phyloP scores from a whole-genome alignment of 2,329 filamentous ascomycete species.

The Leptographium galeiforme region DNA sequence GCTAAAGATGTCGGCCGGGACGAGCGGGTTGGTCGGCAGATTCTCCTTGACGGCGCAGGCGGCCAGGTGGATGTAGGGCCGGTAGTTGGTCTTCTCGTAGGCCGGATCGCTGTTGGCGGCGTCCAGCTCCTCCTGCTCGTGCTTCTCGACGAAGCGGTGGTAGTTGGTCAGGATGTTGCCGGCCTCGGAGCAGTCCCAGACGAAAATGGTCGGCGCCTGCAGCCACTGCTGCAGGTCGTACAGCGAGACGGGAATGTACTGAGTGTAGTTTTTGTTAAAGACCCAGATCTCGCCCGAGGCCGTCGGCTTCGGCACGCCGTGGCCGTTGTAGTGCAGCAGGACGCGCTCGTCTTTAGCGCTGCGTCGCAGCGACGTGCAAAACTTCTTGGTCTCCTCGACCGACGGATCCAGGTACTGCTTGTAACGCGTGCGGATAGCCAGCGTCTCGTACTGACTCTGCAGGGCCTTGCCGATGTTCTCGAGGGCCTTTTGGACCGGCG shows the following conservation, averaged over 20 bases:
- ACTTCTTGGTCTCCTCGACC: constrained; percentile 94
- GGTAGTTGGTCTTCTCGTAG: constrained; percentile 62
- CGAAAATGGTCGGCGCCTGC: constrained; percentile 86
- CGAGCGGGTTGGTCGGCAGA: constrained; percentile 80
- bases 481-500: constrained; percentile 69
- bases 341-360: constrained; percentile 95
- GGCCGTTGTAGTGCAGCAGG: constrained; percentile 96
- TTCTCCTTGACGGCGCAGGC: constrained; percentile 86
- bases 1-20: constrained; percentile 92
- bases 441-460: constrained; percentile 91
- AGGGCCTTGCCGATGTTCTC: constrained; percentile 92
- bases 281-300: constrained; percentile 97
- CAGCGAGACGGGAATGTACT: constrained; percentile 93
- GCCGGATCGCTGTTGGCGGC: constrained; percentile 62
- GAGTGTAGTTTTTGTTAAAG: constrained; percentile 96
- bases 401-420: constrained; percentile 95
- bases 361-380: constrained; percentile 75
- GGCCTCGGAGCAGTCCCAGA: constrained; percentile 95
- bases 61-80: constrained; percentile 73
- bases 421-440: constrained; percentile 90
- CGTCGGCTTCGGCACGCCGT: constrained; percentile 91
- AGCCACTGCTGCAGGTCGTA: constrained; percentile 95
- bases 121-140: constrained; percentile 78
- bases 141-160: constrained; percentile 85
- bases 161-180: constrained; percentile 95